Evolutionary conservation across 2,329 filamentous ascomycete genomes (phyloP).

Genomic region (Aurifilum marmelostoma): DNA sequence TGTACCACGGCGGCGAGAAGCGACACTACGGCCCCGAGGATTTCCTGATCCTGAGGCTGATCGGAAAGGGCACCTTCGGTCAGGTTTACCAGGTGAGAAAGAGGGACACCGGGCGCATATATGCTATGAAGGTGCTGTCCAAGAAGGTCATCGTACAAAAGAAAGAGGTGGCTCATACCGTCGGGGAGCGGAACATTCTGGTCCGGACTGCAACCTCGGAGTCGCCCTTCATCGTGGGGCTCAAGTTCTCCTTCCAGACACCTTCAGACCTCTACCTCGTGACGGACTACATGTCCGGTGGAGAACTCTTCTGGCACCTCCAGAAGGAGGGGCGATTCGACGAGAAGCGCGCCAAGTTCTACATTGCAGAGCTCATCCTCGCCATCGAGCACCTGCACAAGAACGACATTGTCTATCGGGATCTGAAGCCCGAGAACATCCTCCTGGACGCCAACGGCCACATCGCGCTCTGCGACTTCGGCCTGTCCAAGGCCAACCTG

Average conservation of each 20-base stretch:
- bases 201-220: constrained; percentile 95
- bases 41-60: constrained; percentile 93
- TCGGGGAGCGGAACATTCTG: constrained; percentile 95
- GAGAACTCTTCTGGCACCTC: constrained; percentile 97
- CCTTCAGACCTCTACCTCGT: constrained; percentile 97
- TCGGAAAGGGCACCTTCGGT: constrained; percentile 97
- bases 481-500: constrained; percentile 94
- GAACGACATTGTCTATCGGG: constrained; percentile 96
- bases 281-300: constrained; percentile 98
- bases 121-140: constrained; percentile 98
- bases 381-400: constrained; percentile 94
- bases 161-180: constrained; percentile 97
- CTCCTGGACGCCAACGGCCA: constrained; percentile 95
- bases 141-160: constrained; percentile 99
- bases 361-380: constrained; percentile 95
- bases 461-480: constrained; percentile 97
- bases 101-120: constrained; percentile 93
- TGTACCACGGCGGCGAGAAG: constrained; percentile 85
- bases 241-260: constrained; percentile 99
- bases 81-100: constrained; percentile 99
- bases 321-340: constrained; percentile 97
- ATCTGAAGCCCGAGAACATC: constrained; percentile 97
- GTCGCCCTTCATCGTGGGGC: constrained; percentile 94
- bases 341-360: constrained; percentile 94
- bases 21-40: constrained; percentile 93